Percentiles rank a stretch among this genome's conserved stretches.
phyloP scores from a whole-genome alignment of 495 filamentous ascomycete genomes.

The Hyaloscypha bicolor region DNA sequence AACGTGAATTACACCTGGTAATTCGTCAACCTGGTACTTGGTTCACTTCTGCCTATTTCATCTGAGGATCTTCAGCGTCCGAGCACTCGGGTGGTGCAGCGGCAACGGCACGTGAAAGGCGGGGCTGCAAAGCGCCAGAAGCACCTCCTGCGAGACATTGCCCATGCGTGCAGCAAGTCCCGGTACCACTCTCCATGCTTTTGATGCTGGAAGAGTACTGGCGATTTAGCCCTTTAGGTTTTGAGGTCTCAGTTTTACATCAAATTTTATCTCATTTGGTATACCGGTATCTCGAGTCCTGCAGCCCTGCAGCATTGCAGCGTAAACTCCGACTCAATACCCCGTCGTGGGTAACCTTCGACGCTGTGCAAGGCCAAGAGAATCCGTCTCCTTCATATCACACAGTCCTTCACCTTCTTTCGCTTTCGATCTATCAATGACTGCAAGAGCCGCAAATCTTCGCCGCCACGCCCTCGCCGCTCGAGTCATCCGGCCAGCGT shows the following conservation, averaged over 20 bases:
- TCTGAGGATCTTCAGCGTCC: too few species aligned
- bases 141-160: background rate
- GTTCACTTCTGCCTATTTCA: too few species aligned
- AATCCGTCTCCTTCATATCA: background rate
- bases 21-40: too few species aligned
- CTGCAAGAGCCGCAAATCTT: background rate
- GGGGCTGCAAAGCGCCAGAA: background rate
- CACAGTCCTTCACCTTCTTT: background rate
- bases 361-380: background rate
- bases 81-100: background rate
- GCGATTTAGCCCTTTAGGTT: background rate
- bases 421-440: background rate
- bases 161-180: background rate
- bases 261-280: background rate
- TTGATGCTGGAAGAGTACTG: background rate
- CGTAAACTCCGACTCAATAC: too few species aligned
- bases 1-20: too few species aligned
- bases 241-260: background rate
- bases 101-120: background rate
- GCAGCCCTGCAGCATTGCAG: too few species aligned
- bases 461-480: conserved; percentile 1
- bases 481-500: conserved; percentile 1
- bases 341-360: background rate
- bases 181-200: background rate
- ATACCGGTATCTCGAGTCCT: background rate